These are phyloP conservation scores for Eimeria necatrix DNA, from an alignment of 169 alveolate species.

Conservation along the genomic window DNA sequence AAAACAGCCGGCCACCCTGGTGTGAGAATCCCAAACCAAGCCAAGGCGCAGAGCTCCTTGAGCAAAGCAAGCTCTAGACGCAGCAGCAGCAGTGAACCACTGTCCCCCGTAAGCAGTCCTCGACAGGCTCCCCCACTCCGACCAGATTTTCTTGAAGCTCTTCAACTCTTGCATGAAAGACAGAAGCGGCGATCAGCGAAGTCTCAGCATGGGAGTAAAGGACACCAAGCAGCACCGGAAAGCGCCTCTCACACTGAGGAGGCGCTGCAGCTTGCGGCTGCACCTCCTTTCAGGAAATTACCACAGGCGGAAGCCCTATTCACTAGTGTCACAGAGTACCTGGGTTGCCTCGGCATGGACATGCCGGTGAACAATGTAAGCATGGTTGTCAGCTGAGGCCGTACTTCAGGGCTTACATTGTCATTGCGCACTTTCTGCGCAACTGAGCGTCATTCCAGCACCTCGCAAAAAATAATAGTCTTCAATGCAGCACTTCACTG, in stretches of 20 bases:
- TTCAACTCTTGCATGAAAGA: conserved; percentile 70
- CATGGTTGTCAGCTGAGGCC: no score
- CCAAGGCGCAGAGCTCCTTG: background rate
- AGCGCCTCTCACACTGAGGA: conserved; percentile 40
- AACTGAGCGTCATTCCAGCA: no score
- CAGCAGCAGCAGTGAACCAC: conserved; percentile 47
- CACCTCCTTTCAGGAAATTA: conserved; percentile 55
- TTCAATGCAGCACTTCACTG: background rate
- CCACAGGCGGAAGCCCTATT: conserved; percentile 64
- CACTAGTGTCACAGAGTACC: conserved; percentile 34
- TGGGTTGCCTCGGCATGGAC: conserved; percentile 44
- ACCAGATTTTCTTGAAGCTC: conserved; percentile 57
- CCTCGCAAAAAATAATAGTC: no score
- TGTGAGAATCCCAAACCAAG: background rate
- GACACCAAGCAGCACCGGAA: conserved; percentile 3
- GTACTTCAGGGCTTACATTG: no score
- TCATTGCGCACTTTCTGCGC: no score
- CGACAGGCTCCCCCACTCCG: conserved; percentile 52
- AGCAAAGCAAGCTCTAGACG: background rate
- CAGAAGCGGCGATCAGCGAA: conserved; percentile 47
- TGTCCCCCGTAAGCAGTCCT: background rate
- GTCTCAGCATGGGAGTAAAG: conserved; percentile 49
- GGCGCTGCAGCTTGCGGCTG: conserved; percentile 68
- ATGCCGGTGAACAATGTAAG: conserved; percentile 57
- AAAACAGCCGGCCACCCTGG: background rate